Conservation (phyloP, 768 basidiomycete species). For the Ramaria sp. region DNA sequence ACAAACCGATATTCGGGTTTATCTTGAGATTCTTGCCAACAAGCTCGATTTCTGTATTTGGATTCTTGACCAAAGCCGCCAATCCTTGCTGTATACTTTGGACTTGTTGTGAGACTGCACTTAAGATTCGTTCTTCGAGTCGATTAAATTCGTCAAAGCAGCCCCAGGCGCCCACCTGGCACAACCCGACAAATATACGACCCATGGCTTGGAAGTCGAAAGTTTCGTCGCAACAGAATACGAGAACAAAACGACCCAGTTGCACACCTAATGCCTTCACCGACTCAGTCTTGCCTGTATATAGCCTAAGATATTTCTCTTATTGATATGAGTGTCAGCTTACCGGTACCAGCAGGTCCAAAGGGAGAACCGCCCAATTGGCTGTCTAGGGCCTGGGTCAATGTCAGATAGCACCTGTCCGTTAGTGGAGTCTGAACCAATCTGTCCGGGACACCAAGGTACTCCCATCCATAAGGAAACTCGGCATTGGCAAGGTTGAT, state of each 20-base stretch:
- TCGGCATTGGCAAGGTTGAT: slow-evolving; percentile 84
- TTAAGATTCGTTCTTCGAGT: slow-evolving; percentile 93
- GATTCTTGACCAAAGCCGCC: slow-evolving; percentile 69
- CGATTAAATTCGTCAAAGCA: slow-evolving; percentile 98
- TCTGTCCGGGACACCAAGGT: slow-evolving; percentile 91
- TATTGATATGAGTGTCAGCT: slow-evolving; percentile 12
- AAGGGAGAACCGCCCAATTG: slow-evolving; percentile 97
- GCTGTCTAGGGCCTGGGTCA: slow-evolving; percentile 90
- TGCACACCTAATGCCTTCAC: slow-evolving; percentile 98
- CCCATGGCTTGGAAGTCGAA: slow-evolving; percentile 99
- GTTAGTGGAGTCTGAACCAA: slow-evolving; percentile 97
- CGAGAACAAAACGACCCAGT: slow-evolving; percentile 95
- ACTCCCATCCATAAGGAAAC: slow-evolving; percentile 98
- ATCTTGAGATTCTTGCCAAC: slow-evolving; percentile 91
- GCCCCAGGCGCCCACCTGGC: slow-evolving; percentile 99
- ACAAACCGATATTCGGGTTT: slow-evolving; percentile 82
- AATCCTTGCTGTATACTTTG: slow-evolving; percentile 97
- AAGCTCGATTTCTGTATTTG: slow-evolving; percentile 85
- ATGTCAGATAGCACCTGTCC: slow-evolving; percentile 90
- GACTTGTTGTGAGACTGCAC: slow-evolving; percentile 97
- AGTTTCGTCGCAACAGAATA: slow-evolving; percentile 99
- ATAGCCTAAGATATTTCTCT: slow-evolving; percentile 9
- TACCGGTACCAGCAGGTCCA: slow-evolving; percentile 95
- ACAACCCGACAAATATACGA: slow-evolving; percentile 95
- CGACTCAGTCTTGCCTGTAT: slow-evolving; percentile 90